Evolutionary conservation across 805 yeast species (phyloP).

Genomic region (Myxozyma neglecta): DNA sequence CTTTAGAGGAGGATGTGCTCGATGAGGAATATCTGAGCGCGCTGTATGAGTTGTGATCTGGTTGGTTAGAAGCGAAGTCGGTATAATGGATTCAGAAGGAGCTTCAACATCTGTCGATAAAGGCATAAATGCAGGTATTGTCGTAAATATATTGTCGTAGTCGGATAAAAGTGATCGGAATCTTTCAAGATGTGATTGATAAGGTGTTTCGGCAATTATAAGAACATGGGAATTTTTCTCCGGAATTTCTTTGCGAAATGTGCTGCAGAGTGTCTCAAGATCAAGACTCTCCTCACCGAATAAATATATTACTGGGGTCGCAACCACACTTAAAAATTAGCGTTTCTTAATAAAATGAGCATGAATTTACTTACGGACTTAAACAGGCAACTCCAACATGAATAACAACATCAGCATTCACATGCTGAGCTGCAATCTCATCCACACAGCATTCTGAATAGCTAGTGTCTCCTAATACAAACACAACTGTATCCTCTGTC

Average conservation of each 20-base stretch:
- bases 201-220: conserved; percentile 40
- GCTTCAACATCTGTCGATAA: background rate
- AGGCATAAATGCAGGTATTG: conserved; percentile 18
- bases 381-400: conserved; percentile 96
- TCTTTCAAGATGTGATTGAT: conserved; percentile 19
- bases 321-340: conserved; percentile 46
- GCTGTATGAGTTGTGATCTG: conserved; percentile 1
- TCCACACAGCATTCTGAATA: conserved; percentile 95
- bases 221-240: conserved; percentile 43
- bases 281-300: conserved; percentile 69
- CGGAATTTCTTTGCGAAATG: conserved; percentile 48
- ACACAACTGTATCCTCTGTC: conserved; percentile 45
- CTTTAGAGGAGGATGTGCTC: conserved; percentile 29
- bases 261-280: conserved; percentile 40
- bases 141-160: conserved; percentile 22
- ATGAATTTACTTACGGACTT: conserved; percentile 49
- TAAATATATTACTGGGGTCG: conserved; percentile 73
- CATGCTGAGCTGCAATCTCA: conserved; percentile 95
- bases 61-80: conserved; percentile 1
- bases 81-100: conserved; percentile 14
- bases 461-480: conserved; percentile 93
- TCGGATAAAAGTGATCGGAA: conserved; percentile 8
- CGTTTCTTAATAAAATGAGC: background rate
- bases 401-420: conserved; percentile 75
- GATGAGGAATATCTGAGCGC: conserved; percentile 29